A percentile compares a stretch with the other conserved stretches of the same genome.
phyloP scores from a whole-genome alignment of 441 rosid species.

The Manihot esculenta region DNA sequence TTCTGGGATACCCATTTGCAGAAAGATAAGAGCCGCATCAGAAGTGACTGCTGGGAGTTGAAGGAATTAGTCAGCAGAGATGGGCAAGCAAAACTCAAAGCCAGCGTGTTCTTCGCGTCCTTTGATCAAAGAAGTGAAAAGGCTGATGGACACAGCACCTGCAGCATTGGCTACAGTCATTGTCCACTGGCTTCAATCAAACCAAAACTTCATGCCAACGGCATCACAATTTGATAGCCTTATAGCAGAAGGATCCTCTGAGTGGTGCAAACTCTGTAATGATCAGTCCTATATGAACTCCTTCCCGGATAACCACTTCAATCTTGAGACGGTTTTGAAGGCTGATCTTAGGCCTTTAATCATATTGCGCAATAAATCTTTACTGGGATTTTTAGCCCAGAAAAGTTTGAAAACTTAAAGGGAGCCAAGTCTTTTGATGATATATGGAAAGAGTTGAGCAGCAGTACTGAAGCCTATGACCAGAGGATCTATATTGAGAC shows the following conservation, averaged over 20 bases:
- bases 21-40: slow-evolving; percentile 5
- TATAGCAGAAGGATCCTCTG: slow-evolving; percentile 49
- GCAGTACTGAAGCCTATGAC: slow-evolving; percentile 10
- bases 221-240: slow-evolving; percentile 49
- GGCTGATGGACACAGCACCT: slow-evolving; percentile 68
- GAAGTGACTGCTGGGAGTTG: slow-evolving; percentile 28
- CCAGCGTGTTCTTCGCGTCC: slow-evolving; percentile 55
- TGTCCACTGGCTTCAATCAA: slow-evolving; percentile 57
- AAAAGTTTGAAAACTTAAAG: slow-evolving; percentile 43
- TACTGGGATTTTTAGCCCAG: slow-evolving; percentile 56
- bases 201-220: slow-evolving; percentile 39
- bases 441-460: slow-evolving; percentile 46
- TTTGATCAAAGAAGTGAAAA: slow-evolving; percentile 61
- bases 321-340: slow-evolving; percentile 53
- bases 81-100: slow-evolving; percentile 39
- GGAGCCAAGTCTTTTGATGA: slow-evolving; percentile 59
- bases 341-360: slow-evolving; percentile 39
- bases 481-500: slow-evolving; percentile 52
- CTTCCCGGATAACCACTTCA: slow-evolving; percentile 59
- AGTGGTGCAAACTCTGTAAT: slow-evolving; percentile 55
- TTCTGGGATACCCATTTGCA: background rate
- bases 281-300: slow-evolving; percentile 22
- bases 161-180: slow-evolving; percentile 46
- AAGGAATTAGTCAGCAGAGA: slow-evolving; percentile 44
- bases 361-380: slow-evolving; percentile 36